Conservation (phyloP, 1,139 yeast genomes). For the Kodamaea plutei region DNA sequence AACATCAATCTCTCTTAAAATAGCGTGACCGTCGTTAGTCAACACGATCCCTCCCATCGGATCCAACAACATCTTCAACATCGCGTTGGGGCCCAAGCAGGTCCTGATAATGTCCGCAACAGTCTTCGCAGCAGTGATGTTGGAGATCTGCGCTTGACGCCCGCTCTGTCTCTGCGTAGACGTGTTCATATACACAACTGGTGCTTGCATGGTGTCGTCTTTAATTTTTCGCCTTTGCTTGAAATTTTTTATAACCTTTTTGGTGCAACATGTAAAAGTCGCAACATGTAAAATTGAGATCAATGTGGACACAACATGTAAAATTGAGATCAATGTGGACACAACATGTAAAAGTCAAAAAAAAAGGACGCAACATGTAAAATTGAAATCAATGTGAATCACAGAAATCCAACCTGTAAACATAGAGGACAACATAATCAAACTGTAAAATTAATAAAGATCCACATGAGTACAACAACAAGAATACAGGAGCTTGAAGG, state of each 20-base stretch:
- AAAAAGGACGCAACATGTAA: too few species aligned
- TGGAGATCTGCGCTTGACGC: slow-evolving; percentile 94
- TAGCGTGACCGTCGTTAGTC: slow-evolving; percentile 97
- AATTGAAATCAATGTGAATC: too few species aligned
- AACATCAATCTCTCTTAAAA: slow-evolving; percentile 82
- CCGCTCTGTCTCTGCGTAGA: slow-evolving; percentile 93
- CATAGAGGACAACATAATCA: too few species aligned
- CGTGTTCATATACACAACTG: slow-evolving; percentile 59
- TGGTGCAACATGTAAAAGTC: too few species aligned
- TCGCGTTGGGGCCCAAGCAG: slow-evolving; percentile 98
- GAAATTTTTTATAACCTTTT: slow-evolving; percentile 4
- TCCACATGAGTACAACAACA: slow-evolving; percentile 2
- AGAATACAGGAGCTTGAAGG: not conserved
- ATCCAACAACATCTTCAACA: slow-evolving; percentile 96
- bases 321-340: too few species aligned
- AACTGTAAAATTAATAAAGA: not conserved
- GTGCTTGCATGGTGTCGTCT: slow-evolving; percentile 38
- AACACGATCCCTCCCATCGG: slow-evolving; percentile 98
- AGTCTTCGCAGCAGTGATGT: slow-evolving; percentile 98
- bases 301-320: too few species aligned
- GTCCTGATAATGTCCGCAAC: slow-evolving; percentile 97
- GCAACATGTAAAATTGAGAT: too few species aligned
- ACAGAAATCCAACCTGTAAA: too few species aligned
- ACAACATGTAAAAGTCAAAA: too few species aligned
- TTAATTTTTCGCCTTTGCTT: not conserved